A percentile compares a stretch with the other conserved stretches of the same genome.
Evolutionary conservation across 1,139 yeast genomes (phyloP).

Genomic region (Zygosaccharomyces pseudobailii): DNA sequence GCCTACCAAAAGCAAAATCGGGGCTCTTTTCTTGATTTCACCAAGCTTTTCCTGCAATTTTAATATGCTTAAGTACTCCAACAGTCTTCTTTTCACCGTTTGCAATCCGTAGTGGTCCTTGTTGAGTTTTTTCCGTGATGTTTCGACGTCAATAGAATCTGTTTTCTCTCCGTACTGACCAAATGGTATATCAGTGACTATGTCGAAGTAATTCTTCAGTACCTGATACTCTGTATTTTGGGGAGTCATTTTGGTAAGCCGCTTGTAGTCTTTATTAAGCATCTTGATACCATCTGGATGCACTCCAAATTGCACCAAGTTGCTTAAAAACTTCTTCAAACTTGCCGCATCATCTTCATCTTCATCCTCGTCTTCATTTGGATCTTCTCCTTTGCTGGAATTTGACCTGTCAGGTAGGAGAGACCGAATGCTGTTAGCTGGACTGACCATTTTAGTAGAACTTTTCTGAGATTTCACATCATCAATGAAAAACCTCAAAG

Average conservation of each 20-base stretch:
- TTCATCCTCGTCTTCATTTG: constrained; percentile 43
- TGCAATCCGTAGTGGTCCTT: constrained; percentile 81
- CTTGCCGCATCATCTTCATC: constrained; percentile 41
- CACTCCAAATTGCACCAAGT: constrained; percentile 32
- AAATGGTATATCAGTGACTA: constrained; percentile 59
- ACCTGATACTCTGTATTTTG: constrained; percentile 66
- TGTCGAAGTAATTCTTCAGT: constrained; percentile 58
- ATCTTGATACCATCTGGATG: constrained; percentile 51
- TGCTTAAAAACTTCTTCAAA: constrained; percentile 46
- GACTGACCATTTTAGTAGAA: not conserved
- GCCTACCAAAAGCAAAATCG: constrained; percentile 82
- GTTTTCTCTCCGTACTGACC: constrained; percentile 38
- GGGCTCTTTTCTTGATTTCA: constrained; percentile 37
- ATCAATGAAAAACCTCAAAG: constrained; percentile 52
- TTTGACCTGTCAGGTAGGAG: not conserved
- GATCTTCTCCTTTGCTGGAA: constrained; percentile 2
- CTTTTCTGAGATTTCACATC: constrained; percentile 37
- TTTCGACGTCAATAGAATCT: constrained; percentile 42
- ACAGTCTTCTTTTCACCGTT: constrained; percentile 71
- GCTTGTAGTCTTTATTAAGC: constrained; percentile 52
- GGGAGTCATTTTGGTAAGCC: constrained; percentile 52
- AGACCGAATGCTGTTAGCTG: not conserved
- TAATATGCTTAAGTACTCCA: constrained; percentile 77
- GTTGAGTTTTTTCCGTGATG: constrained; percentile 61
- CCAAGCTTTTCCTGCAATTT: constrained; percentile 39